These are phyloP conservation scores for Pseudocercospora pini-densiflorae DNA, from an alignment of 2,329 filamentous ascomycete genomes.

Conservation along the genomic window DNA sequence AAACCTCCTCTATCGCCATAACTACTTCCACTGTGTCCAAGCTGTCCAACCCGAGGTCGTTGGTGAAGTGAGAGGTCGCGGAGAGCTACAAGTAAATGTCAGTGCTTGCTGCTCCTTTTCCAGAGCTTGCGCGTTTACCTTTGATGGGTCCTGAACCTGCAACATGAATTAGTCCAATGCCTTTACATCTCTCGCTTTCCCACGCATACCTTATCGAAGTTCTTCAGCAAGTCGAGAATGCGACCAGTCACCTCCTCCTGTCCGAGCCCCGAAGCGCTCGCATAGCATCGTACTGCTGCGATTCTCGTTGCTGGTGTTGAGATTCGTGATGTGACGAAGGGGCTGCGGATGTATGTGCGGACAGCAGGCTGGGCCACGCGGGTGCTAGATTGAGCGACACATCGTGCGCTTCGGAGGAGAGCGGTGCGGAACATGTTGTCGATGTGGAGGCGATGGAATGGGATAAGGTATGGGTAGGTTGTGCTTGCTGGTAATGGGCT, in stretches of 20 bases:
- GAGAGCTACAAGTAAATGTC: conserved; percentile 67
- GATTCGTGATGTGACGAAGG: conserved; percentile 65
- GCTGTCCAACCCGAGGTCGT: conserved; percentile 95
- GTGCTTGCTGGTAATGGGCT: neutral
- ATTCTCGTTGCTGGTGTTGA: conserved; percentile 66
- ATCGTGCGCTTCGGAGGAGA: conserved; percentile 75
- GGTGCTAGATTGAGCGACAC: conserved; percentile 47
- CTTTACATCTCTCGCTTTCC: conserved; percentile 4
- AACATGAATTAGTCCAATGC: conserved; percentile 30
- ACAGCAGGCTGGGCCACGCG: conserved; percentile 62
- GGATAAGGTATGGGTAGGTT: neutral
- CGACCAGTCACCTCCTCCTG: conserved; percentile 87
- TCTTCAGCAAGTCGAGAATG: conserved; percentile 90
- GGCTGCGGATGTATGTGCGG: conserved; percentile 49
- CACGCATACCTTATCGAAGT: conserved; percentile 89
- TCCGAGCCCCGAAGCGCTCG: conserved; percentile 75
- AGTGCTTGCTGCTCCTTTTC: conserved; percentile 26
- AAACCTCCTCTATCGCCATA: conserved; percentile 98
- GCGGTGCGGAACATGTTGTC: conserved; percentile 85
- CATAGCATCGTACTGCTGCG: conserved; percentile 81
- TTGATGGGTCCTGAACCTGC: conserved; percentile 66
- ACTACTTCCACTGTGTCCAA: conserved; percentile 99
- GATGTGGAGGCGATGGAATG: neutral
- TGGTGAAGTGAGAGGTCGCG: conserved; percentile 85
- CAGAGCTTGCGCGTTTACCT: conserved; percentile 49